Evolutionary conservation across 169 alveolate genomes (phyloP).

Genomic region (Condylostoma magnum): DNA sequence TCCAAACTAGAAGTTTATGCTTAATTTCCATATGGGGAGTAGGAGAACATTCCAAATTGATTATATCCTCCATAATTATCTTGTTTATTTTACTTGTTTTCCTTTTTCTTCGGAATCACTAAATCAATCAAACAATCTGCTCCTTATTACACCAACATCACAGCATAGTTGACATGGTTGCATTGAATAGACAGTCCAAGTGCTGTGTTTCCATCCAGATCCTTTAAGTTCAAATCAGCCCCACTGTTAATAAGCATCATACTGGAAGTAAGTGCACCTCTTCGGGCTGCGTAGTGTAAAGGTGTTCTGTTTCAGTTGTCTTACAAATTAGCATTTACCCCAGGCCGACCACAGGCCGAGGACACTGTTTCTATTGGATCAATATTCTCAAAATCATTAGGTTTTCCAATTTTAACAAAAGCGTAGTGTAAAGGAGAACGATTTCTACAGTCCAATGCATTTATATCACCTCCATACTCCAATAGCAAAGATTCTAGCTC

Average conservation of each 20-base stretch:
- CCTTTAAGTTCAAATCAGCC: slow-evolving; percentile 56
- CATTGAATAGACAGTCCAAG: slow-evolving; percentile 39
- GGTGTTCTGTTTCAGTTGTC: slow-evolving; percentile 68
- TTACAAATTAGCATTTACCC: slow-evolving; percentile 45
- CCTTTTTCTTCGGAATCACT: slow-evolving; percentile 20
- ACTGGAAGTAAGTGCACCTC: slow-evolving; percentile 72
- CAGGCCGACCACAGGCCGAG: slow-evolving; percentile 50
- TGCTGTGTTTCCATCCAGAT: slow-evolving; percentile 75
- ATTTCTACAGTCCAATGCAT: slow-evolving; percentile 36
- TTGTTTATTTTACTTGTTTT: neutral
- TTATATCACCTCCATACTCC: slow-evolving; percentile 42
- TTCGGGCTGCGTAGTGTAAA: slow-evolving; percentile 81
- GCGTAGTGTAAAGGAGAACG: slow-evolving; percentile 67
- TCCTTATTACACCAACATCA: slow-evolving; percentile 47
- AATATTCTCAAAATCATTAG: neutral
- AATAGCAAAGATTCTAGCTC: slow-evolving; percentile 52
- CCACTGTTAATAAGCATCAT: slow-evolving; percentile 58
- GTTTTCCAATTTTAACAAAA: slow-evolving; percentile 43
- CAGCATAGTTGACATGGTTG: slow-evolving; percentile 49
- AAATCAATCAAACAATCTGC: slow-evolving; percentile 35
- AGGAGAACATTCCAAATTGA: neutral
- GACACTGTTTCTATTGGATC: slow-evolving; percentile 76
- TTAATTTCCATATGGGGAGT: neutral
- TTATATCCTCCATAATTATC: neutral
- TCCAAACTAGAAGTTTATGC: neutral